A percentile compares a stretch with the other conserved stretches of the same genome.
phyloP scores from a whole-genome alignment of 805 yeast genomes.

The Kodamaea leandrae region DNA sequence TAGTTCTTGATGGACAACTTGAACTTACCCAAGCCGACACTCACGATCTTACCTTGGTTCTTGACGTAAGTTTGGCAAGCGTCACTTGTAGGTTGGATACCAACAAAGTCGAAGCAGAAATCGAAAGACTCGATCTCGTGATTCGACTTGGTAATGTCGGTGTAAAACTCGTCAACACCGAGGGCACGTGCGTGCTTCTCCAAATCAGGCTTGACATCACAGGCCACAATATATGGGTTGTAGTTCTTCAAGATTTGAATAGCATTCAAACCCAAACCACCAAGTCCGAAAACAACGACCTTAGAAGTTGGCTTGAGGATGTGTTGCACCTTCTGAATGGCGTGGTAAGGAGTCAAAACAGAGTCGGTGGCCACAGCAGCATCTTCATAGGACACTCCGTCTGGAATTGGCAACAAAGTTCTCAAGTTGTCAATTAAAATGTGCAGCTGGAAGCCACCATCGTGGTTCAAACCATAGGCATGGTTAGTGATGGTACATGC shows the following conservation, averaged over 20 bases:
- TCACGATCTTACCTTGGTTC: constrained; percentile 36
- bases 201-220: constrained; percentile 31
- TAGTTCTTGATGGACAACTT: constrained; percentile 30
- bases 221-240: constrained; percentile 33
- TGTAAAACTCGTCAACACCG: constrained; percentile 44
- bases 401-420: constrained; percentile 38
- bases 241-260: constrained; percentile 35
- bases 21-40: constrained; percentile 43
- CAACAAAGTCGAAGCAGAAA: constrained; percentile 38
- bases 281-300: constrained; percentile 39
- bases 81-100: constrained; percentile 31
- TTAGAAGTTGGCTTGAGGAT: constrained; percentile 31
- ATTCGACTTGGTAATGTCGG: constrained; percentile 24
- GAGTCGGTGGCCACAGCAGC: constrained; percentile 45
- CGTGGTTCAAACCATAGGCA: constrained; percentile 36
- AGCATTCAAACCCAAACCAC: constrained; percentile 45
- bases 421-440: constrained; percentile 35
- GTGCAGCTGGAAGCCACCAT: constrained; percentile 44
- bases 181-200: constrained; percentile 24
- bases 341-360: constrained; percentile 42
- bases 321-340: constrained; percentile 34
- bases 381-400: constrained; percentile 34
- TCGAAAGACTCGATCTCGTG: constrained; percentile 37
- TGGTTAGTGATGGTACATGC: constrained; percentile 20
- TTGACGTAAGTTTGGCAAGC: constrained; percentile 30